A percentile compares a stretch with the other conserved stretches of the same genome.
Evolutionary conservation across 352 stramenopile genomes (phyloP).

Genomic region (Phytophthora vignae): DNA sequence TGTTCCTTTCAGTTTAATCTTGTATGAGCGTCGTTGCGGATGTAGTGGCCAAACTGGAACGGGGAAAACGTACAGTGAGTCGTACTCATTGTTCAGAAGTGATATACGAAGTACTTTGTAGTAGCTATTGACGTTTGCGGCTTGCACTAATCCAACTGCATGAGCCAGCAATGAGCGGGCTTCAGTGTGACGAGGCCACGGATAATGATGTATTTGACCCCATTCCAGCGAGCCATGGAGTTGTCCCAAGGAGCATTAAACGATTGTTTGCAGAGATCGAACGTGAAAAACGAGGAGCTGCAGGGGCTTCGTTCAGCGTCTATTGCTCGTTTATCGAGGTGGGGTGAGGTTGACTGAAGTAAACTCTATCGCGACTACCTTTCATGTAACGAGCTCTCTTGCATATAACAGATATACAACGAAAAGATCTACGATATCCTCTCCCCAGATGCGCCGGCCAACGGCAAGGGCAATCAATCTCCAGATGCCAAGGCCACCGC

Average conservation of each 20-base stretch:
- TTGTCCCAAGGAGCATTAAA: conserved; percentile 69
- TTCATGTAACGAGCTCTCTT: not conserved
- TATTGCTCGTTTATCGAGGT: conserved; percentile 82
- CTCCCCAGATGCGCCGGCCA: conserved; percentile 26
- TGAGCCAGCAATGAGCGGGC: conserved; percentile 66
- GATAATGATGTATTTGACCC: conserved; percentile 13
- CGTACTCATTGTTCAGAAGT: not conserved
- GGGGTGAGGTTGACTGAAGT: too few relatives aligned
- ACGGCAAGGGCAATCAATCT: conserved; percentile 21
- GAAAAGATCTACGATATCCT: conserved; percentile 84
- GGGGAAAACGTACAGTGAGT: conserved; percentile 71
- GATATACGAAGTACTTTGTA: too few relatives aligned
- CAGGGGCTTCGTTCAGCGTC: conserved; percentile 46
- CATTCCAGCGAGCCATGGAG: conserved; percentile 45
- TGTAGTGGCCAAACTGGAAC: conserved; percentile 73
- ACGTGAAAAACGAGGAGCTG: conserved; percentile 19
- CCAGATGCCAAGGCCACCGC: conserved; percentile 19
- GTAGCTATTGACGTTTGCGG: not conserved
- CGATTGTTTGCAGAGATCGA: conserved; percentile 61
- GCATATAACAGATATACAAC: conserved; percentile 68
- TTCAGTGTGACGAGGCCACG: conserved; percentile 35
- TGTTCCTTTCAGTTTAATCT: conserved; percentile 1
- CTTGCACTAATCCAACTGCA: not conserved
- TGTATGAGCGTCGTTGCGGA: not conserved
- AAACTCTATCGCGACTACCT: not conserved